phyloP scores from a whole-genome alignment of 768 basidiomycete species.

The Suillus bovinus region DNA sequence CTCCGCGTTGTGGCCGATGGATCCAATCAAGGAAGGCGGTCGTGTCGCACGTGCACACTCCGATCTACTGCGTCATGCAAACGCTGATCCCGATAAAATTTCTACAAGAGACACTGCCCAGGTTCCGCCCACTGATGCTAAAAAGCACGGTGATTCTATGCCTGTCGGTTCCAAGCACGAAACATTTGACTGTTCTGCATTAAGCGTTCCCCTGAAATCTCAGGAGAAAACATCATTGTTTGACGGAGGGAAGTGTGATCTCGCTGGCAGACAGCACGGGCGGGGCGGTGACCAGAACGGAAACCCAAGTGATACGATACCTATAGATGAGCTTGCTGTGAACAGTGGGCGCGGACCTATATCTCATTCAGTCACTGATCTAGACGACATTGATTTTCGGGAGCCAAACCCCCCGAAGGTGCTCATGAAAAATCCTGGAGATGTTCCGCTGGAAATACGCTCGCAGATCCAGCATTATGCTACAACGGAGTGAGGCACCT shows the following conservation, averaged over 20 bases:
- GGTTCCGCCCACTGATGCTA: background rate
- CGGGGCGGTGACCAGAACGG: background rate
- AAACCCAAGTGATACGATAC: background rate
- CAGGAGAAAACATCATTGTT: constrained; percentile 34
- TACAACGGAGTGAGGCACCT: constrained; percentile 57
- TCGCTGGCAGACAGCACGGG: background rate
- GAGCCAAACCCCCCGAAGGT: constrained; percentile 60
- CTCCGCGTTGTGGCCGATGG: constrained; percentile 57
- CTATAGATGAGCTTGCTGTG: background rate
- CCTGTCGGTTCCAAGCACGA: constrained; percentile 9
- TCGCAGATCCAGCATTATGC: constrained; percentile 81
- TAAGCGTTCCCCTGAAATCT: constrained; percentile 17
- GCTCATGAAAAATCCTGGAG: constrained; percentile 47
- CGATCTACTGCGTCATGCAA: constrained; percentile 49
- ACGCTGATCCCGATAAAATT: constrained; percentile 41
- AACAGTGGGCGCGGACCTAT: background rate
- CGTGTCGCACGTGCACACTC: constrained; percentile 40
- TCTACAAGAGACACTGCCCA: constrained; percentile 22
- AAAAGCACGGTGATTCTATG: constrained; percentile 18
- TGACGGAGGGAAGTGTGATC: background rate
- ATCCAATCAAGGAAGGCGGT: constrained; percentile 35
- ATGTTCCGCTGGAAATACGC: constrained; percentile 46
- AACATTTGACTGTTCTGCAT: no score
- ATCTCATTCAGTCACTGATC: constrained; percentile 3
- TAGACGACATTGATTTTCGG: constrained; percentile 36